phyloP scores from a whole-genome alignment of 225 moss, liverwort and hornwort genomes.

The Takakia lepidozioides region DNA sequence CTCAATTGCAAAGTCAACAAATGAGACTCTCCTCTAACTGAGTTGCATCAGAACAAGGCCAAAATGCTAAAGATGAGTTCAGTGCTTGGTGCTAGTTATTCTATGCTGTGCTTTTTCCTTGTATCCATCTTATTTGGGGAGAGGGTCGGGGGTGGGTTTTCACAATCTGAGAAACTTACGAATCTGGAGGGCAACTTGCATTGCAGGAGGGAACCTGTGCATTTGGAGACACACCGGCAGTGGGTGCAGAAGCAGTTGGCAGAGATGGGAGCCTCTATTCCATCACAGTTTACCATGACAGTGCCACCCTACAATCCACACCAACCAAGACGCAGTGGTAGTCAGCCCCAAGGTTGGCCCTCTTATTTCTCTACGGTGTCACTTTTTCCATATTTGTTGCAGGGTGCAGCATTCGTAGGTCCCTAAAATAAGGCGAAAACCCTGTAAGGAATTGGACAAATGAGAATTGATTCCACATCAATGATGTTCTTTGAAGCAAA shows the following conservation, averaged over 20 bases:
- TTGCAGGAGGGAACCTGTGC: conserved; percentile 16
- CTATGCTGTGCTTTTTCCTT: no score
- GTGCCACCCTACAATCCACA: conserved; percentile 42
- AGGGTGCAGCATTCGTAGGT: not conserved
- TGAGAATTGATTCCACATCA: not conserved
- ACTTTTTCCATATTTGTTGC: not conserved
- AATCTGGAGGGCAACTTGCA: no score
- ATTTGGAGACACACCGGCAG: conserved; percentile 37
- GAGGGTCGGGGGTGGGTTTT: no score
- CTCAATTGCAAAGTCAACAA: no score
- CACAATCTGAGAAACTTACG: no score
- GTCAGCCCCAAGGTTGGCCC: conserved; percentile 24
- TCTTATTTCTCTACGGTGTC: not conserved
- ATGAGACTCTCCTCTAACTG: no score
- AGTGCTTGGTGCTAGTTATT: no score
- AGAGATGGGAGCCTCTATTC: conserved; percentile 32
- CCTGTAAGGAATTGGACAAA: not conserved
- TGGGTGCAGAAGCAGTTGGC: conserved; percentile 61
- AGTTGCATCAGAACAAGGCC: no score
- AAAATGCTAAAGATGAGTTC: no score
- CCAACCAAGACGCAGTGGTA: conserved; percentile 21
- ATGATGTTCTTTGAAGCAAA: not conserved
- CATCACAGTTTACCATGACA: conserved; percentile 43
- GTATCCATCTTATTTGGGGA: no score
- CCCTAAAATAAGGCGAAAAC: not conserved